Evolutionary conservation across 805 yeast species (phyloP).

Genomic region (Yamadazyma laniorum): DNA sequence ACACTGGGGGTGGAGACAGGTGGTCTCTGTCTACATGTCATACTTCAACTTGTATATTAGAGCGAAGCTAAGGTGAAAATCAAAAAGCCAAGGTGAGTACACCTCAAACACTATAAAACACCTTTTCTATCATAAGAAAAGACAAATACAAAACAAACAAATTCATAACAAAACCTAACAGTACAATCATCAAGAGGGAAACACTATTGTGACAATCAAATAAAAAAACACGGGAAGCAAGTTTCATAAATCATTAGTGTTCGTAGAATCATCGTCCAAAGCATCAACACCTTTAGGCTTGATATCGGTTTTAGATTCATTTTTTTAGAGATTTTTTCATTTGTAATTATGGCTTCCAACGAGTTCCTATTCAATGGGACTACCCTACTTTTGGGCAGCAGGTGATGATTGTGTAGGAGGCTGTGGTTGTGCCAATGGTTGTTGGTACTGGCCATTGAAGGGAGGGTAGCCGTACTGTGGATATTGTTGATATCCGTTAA

Average conservation of each 20-base stretch:
- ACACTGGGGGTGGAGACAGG: no score
- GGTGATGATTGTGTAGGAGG: slow-evolving; percentile 10
- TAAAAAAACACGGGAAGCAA: slow-evolving; percentile 2
- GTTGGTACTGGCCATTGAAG: slow-evolving; percentile 19
- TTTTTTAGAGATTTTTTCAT: slow-evolving; percentile 6
- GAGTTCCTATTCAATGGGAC: no score
- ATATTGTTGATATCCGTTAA: slow-evolving; percentile 22
- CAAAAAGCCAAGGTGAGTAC: slow-evolving; percentile 5
- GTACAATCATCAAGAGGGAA: slow-evolving; percentile 6
- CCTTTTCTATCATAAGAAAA: slow-evolving; percentile 5
- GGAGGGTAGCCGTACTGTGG: slow-evolving; percentile 18
- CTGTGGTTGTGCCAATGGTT: slow-evolving; percentile 11
- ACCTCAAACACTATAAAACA: slow-evolving; percentile 8
- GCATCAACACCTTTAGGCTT: slow-evolving; percentile 3
- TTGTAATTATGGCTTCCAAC: background rate
- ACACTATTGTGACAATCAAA: background rate
- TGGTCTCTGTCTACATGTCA: no score
- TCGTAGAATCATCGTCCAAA: slow-evolving; percentile 6
- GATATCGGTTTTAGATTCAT: slow-evolving; percentile 1
- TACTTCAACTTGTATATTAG: background rate
- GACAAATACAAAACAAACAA: slow-evolving; percentile 2
- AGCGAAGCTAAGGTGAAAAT: slow-evolving; percentile 3
- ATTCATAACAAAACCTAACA: slow-evolving; percentile 3
- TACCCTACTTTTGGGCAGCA: slow-evolving; percentile 12
- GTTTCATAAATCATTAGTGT: slow-evolving; percentile 11